Evolutionary conservation across 2,329 filamentous ascomycete genomes (phyloP), one percentile per base, ranked within the genome.

Genomic region (Hymenoscyphus fraxineus): DNA sequence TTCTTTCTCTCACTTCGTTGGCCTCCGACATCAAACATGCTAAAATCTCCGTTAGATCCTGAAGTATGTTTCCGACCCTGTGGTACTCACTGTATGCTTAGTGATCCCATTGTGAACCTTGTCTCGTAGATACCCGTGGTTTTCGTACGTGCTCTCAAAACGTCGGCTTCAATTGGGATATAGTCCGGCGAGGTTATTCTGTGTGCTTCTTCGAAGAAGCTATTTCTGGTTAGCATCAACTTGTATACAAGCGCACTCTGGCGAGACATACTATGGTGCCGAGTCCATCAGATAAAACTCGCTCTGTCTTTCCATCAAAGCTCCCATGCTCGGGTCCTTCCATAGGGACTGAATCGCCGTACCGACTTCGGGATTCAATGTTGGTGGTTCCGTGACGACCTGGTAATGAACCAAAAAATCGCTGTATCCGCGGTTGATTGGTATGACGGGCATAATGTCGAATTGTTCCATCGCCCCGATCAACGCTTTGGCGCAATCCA

Each of bases 211-310:
- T 97, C 91, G 78, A 99, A 98, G 80, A 99, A 99, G 80, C 95
- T 99, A 63, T 35, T 19, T 38, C 22, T 32, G 27, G 60, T 75
- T 62, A 73, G 69, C 39, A 66, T 40, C 31, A 32, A 27, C 60
- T 32, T 31, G 31, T 55, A 38, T 55, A 40, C 16, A n/a, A 32
- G 22, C 22, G 38, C 13, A 41, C 35, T 35, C 9, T 44, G 27
- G 35, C 5, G 12, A 32, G 58, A 71, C 73, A 40, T 84, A 99
- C 94, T 99, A 99, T 80, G 93, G 93, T 61, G 95, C 95, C 31
- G 95, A 99, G 78, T 99, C 95, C 95, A 99, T 99, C 65, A 99
- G 82, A 76, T 99, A 99, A 77, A 99, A 99, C 79, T 99, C 94
- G 75, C 93, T 97, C 76, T 96, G 92, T 76, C 95, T 92, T 74